Conservation (phyloP, 129 eudicot species). For the Escallonia rubra region DNA sequence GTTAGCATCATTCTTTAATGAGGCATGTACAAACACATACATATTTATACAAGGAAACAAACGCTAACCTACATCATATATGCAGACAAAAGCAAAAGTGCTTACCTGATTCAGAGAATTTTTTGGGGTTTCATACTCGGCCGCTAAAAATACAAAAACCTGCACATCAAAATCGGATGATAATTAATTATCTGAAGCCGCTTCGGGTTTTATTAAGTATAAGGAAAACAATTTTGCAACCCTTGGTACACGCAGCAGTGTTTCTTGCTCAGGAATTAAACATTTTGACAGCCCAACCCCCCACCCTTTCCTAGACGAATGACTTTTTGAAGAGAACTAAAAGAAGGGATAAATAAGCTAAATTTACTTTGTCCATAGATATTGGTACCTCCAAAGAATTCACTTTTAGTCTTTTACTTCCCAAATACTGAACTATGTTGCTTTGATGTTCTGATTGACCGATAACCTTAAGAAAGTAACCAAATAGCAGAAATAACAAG, state of each 20-base stretch:
- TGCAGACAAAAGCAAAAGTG: background rate
- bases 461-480: too few relatives aligned
- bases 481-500: too few relatives aligned
- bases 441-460: too few relatives aligned
- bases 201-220: background rate
- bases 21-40: background rate
- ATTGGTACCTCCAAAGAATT: too few relatives aligned
- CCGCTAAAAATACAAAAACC: slow-evolving; percentile 98
- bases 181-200: background rate
- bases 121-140: slow-evolving; percentile 89
- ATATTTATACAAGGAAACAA: background rate
- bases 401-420: too few relatives aligned
- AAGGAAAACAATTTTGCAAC: background rate
- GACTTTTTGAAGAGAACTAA: too few relatives aligned
- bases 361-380: too few relatives aligned
- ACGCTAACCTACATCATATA: background rate
- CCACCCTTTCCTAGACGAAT: too few relatives aligned
- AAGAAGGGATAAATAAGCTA: too few relatives aligned
- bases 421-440: too few relatives aligned
- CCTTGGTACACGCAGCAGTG: background rate
- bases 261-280: too few relatives aligned
- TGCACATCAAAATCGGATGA: slow-evolving; percentile 26
- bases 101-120: slow-evolving; percentile 77
- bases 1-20: background rate
- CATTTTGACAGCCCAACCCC: too few relatives aligned